A percentile compares a stretch with the other conserved stretches of the same genome.
phyloP scores from a whole-genome alignment of 305 asterid species.

The Caryopteris hybrid region DNA sequence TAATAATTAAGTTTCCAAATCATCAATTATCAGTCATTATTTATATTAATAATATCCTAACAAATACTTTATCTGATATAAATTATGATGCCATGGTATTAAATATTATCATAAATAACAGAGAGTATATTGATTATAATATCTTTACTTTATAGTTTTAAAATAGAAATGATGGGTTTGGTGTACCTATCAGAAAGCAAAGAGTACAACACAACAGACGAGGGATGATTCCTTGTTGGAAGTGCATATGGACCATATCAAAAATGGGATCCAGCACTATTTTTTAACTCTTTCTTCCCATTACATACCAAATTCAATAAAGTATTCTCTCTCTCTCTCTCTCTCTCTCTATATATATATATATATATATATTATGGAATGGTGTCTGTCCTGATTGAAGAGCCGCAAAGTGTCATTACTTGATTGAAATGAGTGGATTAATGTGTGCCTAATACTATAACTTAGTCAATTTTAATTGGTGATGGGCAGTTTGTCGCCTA shows the following conservation, averaged over 20 bases:
- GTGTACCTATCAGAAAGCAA: neutral
- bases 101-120: too few relatives aligned
- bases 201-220: neutral
- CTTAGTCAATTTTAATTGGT: too few relatives aligned
- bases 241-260: constrained; percentile 14
- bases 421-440: neutral
- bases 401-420: neutral
- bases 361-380: neutral
- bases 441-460: neutral
- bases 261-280: constrained; percentile 13
- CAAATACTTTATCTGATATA: too few relatives aligned
- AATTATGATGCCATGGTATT: too few relatives aligned
- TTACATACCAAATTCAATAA: neutral
- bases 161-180: neutral
- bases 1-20: too few relatives aligned
- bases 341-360: too few relatives aligned
- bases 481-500: too few relatives aligned
- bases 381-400: neutral
- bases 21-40: too few relatives aligned
- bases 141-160: neutral
- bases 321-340: neutral
- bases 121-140: neutral
- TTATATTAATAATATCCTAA: too few relatives aligned
- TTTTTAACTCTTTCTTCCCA: neutral
- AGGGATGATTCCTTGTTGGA: constrained; percentile 1